A percentile compares a stretch with the other conserved stretches of the same genome.
Evolutionary conservation across 2,329 filamentous ascomycete species (phyloP).

Genomic region (Trichophyton benhamiae): DNA sequence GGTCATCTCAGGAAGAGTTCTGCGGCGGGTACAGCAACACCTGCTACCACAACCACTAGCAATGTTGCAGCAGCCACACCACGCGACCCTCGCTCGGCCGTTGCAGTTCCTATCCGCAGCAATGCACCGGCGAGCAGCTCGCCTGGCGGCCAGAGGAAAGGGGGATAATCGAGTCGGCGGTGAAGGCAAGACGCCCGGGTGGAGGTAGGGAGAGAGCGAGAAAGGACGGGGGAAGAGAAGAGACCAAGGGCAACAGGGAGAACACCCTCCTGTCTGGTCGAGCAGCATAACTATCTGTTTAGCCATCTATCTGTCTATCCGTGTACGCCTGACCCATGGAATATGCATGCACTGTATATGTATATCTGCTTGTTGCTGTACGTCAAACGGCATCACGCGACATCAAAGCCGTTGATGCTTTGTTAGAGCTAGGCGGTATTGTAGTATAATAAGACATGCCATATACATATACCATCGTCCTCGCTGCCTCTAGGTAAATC

Average conservation of each 20-base stretch:
- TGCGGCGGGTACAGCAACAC: neutral
- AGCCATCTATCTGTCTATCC: neutral
- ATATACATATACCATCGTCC: neutral
- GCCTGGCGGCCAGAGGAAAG: conserved; percentile 8
- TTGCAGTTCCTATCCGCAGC: conserved; percentile 10
- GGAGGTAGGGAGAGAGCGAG: neutral
- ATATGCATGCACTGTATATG: neutral
- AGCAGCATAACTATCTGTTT: neutral
- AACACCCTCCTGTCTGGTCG: neutral
- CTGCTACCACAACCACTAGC: neutral
- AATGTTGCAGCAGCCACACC: neutral
- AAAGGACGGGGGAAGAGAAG: too few relatives aligned
- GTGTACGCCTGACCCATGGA: neutral
- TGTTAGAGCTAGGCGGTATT: neutral
- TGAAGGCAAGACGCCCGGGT: neutral
- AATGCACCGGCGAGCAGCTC: conserved; percentile 4
- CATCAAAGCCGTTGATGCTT: neutral
- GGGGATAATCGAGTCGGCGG: conserved; percentile 4
- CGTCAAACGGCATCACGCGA: neutral
- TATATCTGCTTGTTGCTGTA: neutral
- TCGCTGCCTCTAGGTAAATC: neutral
- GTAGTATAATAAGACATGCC: neutral
- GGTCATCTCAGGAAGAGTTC: neutral
- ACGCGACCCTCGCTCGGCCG: conserved; percentile 7
- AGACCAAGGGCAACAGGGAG: too few relatives aligned